Evolutionary conservation across 331 rosid genomes (phyloP).

Genomic region (Rhamnella rubrinervis): DNA sequence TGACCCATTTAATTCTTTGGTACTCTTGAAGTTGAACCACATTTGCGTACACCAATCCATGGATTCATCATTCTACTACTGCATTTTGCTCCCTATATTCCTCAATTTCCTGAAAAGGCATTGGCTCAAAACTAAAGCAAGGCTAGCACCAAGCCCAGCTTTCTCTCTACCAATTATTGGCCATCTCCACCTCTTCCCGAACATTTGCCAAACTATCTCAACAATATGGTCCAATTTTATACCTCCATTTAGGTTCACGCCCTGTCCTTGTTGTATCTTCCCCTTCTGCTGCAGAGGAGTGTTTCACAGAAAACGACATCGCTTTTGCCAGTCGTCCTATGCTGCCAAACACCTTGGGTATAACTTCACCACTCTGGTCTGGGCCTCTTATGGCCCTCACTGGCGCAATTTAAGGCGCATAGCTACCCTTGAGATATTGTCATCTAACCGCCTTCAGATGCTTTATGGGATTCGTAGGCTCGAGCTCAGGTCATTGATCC

Average conservation of each 20-base stretch:
- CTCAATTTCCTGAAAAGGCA: constrained; percentile 6
- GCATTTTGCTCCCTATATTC: constrained; percentile 20
- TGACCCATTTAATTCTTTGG: no score
- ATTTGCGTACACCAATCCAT: background rate
- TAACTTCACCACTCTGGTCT: constrained; percentile 32
- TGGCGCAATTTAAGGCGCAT: constrained; percentile 45
- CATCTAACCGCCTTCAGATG: constrained; percentile 32
- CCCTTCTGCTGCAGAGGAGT: constrained; percentile 37
- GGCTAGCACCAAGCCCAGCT: constrained; percentile 43
- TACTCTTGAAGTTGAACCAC: no score
- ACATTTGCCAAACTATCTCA: constrained; percentile 29
- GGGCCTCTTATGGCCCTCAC: constrained; percentile 43
- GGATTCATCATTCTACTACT: constrained; percentile 23
- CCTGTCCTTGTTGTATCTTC: constrained; percentile 42
- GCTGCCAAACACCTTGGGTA: constrained; percentile 36
- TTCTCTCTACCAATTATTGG: constrained; percentile 36
- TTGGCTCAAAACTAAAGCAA: constrained; percentile 8
- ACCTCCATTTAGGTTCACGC: constrained; percentile 34
- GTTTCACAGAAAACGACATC: constrained; percentile 35
- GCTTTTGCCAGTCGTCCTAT: constrained; percentile 38
- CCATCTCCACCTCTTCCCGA: constrained; percentile 38
- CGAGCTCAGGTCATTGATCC: constrained; percentile 26
- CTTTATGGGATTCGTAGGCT: constrained; percentile 16
- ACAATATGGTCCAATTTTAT: constrained; percentile 33
- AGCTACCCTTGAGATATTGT: constrained; percentile 33